A percentile compares a stretch with the other conserved stretches of the same genome.
Evolutionary conservation across 495 filamentous ascomycete species (phyloP).

Genomic region (Symbiotaphrina buchneri): DNA sequence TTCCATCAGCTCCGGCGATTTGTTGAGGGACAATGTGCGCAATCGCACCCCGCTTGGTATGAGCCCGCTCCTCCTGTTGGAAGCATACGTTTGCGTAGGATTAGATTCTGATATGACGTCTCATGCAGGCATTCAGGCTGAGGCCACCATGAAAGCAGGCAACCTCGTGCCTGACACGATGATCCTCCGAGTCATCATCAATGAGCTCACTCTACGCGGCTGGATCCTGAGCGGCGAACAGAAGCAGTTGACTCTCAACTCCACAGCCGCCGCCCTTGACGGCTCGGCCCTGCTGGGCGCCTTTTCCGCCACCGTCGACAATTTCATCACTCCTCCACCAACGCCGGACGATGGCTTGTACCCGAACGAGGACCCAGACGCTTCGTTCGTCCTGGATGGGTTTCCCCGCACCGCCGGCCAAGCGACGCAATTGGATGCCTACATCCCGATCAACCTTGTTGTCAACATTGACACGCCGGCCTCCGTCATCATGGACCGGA

Average conservation of each 20-base stretch:
- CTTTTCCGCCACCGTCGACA: neutral
- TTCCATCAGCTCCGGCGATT: conserved; percentile 80
- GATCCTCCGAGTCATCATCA: conserved; percentile 78
- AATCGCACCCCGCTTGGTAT: conserved; percentile 66
- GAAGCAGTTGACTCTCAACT: conserved; percentile 16
- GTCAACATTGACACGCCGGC: conserved; percentile 42
- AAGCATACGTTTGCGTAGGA: too few species aligned
- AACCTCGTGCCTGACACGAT: conserved; percentile 69
- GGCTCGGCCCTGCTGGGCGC: conserved; percentile 5
- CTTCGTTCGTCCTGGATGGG: conserved; percentile 88
- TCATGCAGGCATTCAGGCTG: conserved; percentile 58
- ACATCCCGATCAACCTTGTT: conserved; percentile 83
- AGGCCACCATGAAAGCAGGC: conserved; percentile 64
- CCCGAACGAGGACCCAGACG: conserved; percentile 42
- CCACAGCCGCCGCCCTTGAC: conserved; percentile 6
- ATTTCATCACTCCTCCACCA: conserved; percentile 2
- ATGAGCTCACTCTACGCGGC: conserved; percentile 60
- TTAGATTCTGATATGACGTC: too few species aligned
- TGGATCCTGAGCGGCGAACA: conserved; percentile 37
- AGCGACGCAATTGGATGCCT: conserved; percentile 47
- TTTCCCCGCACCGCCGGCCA: conserved; percentile 79
- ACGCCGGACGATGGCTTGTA: conserved; percentile 13
- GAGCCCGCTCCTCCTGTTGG: conserved; percentile 8
- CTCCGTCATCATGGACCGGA: conserved; percentile 69
- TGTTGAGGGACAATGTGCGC: conserved; percentile 72